A percentile compares a stretch with the other conserved stretches of the same genome.
phyloP scores from a whole-genome alignment of 192 early-diverging fungal species.

The Umbelopsis ramanniana region DNA sequence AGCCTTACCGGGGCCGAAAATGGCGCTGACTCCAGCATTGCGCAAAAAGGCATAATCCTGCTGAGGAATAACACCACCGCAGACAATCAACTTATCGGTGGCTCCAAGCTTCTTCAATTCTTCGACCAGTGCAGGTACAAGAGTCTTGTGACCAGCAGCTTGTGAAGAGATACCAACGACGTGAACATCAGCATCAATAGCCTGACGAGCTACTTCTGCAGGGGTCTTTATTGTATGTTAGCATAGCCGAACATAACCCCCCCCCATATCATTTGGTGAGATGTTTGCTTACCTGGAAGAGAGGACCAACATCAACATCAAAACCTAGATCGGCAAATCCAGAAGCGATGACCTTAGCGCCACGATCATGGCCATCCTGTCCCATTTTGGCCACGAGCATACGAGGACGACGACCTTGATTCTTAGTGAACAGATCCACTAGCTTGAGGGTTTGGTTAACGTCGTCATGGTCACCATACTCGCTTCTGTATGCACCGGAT shows the following conservation, averaged over 20 bases:
- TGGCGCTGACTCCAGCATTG: constrained; percentile 76
- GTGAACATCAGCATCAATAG: constrained; percentile 89
- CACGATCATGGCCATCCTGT: constrained; percentile 92
- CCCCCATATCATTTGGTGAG: neutral
- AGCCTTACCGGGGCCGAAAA: constrained; percentile 79
- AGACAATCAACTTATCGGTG: constrained; percentile 74
- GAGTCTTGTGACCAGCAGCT: constrained; percentile 88
- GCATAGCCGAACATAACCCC: neutral
- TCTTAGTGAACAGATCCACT: constrained; percentile 69
- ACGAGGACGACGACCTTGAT: constrained; percentile 84
- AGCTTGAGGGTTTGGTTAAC: constrained; percentile 65
- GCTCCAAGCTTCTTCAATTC: constrained; percentile 81
- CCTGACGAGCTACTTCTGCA: constrained; percentile 86
- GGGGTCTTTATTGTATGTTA: constrained; percentile 62
- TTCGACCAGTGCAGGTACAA: constrained; percentile 78
- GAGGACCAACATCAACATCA: constrained; percentile 88
- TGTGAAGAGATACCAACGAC: constrained; percentile 87
- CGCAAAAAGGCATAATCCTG: constrained; percentile 88
- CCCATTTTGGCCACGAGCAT: constrained; percentile 92
- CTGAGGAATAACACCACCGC: constrained; percentile 86
- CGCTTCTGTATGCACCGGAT: constrained; percentile 84
- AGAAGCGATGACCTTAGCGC: constrained; percentile 92
- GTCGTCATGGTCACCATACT: constrained; percentile 72
- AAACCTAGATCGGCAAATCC: constrained; percentile 91
- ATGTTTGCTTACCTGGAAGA: constrained; percentile 60